phyloP scores from a whole-genome alignment of 1,284 basidiomycete species.

The Megacollybia platyphylla region DNA sequence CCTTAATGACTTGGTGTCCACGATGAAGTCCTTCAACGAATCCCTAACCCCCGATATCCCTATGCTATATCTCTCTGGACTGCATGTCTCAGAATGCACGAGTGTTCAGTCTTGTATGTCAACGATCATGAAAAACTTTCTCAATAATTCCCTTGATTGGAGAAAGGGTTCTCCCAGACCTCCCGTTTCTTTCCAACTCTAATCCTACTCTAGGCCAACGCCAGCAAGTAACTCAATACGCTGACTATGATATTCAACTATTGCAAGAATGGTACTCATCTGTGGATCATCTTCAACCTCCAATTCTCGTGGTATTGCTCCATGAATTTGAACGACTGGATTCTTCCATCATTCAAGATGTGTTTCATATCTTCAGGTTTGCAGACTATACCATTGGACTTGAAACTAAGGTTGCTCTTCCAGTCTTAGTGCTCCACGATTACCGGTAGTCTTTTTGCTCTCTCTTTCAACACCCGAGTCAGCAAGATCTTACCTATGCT shows the following conservation, averaged over 20 bases:
- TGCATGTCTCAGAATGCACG: constrained; percentile 44
- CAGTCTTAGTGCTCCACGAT: constrained; percentile 28
- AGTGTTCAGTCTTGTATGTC: constrained; percentile 45
- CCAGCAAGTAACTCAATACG: constrained; percentile 9
- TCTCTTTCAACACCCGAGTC: constrained; percentile 42
- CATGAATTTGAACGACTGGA: constrained; percentile 66
- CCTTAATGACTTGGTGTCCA: constrained; percentile 15
- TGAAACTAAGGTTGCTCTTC: not conserved
- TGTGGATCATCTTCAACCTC: constrained; percentile 8
- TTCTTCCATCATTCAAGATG: constrained; percentile 41
- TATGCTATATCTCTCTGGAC: constrained; percentile 14
- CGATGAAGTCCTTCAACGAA: constrained; percentile 7
- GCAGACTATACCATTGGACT: not conserved
- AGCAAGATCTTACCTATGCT: constrained; percentile 40
- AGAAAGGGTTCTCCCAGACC: constrained; percentile 17
- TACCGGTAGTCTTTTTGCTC: constrained; percentile 52
- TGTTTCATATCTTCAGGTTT: constrained; percentile 60
- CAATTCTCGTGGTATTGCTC: constrained; percentile 39
- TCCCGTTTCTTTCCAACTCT: constrained; percentile 2
- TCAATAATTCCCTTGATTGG: constrained; percentile 19
- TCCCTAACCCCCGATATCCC: not conserved
- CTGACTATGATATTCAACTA: constrained; percentile 44
- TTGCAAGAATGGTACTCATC: constrained; percentile 43
- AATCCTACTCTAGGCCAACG: too few relatives aligned
- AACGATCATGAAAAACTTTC: constrained; percentile 39